Conservation (phyloP, 176 grass and related monocot genomes). For the Bromus sterilis region DNA sequence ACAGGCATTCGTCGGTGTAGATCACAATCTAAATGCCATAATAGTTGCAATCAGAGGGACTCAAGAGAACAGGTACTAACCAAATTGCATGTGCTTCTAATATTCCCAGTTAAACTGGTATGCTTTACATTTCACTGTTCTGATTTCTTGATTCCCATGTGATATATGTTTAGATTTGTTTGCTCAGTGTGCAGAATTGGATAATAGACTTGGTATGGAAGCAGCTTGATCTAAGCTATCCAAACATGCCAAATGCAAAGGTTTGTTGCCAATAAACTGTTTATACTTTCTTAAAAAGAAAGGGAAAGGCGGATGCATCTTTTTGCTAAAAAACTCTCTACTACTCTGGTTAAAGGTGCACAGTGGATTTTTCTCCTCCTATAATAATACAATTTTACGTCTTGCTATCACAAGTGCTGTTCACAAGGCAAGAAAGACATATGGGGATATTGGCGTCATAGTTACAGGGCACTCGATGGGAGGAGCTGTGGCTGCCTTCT, state of each 20-base stretch:
- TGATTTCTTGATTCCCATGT: not conserved
- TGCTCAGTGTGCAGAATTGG: conserved; percentile 82
- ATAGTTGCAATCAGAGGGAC: conserved; percentile 90
- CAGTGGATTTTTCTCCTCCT: conserved; percentile 57
- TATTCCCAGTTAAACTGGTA: not conserved
- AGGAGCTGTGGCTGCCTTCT: conserved; percentile 61
- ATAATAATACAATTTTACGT: conserved; percentile 55
- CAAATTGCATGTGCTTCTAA: not conserved
- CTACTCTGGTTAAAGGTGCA: conserved; percentile 44
- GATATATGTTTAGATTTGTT: conserved; percentile 3
- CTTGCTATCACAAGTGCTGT: conserved; percentile 40
- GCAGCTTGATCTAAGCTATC: conserved; percentile 90
- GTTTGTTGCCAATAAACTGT: conserved; percentile 12
- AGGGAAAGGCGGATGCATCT: not conserved
- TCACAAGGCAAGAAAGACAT: conserved; percentile 30
- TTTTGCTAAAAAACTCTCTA: not conserved
- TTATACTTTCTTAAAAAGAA: not conserved
- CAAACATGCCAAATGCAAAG: conserved; percentile 64
- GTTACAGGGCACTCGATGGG: conserved; percentile 73
- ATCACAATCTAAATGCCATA: conserved; percentile 60
- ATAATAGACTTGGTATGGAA: conserved; percentile 78
- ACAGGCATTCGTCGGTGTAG: conserved; percentile 27
- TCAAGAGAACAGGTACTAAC: conserved; percentile 84
- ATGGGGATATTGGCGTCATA: conserved; percentile 32
- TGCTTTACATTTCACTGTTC: not conserved